Evolutionary conservation across 371 early-diverging fungal species (phyloP), one percentile per base, ranked within the genome.

Genomic region (Apophysomyces ossiformis): DNA sequence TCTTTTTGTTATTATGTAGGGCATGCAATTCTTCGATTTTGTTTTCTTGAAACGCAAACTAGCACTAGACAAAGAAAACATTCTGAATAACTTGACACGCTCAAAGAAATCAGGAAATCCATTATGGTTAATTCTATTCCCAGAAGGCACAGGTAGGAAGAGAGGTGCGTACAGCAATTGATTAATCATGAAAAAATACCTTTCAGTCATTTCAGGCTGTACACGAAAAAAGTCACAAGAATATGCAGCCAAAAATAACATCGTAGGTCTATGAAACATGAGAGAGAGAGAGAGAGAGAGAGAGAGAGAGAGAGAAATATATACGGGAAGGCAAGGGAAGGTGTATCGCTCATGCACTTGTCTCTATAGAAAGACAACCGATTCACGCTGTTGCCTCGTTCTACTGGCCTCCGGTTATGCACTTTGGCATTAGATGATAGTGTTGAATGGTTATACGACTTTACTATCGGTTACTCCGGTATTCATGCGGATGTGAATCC

Each of bases 111-210:
- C 58, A 63, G 69, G 67, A 57, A 72, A 83, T n/a, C 92, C 91
- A 13, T 73, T 89, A 41, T 95, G 95, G 95, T 82, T 95, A 35
- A 78, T 95, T 13, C 75, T 96, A 13, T 96, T 94, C 73, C 96
- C 96, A 0, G 96, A 96, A 74, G 96, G 96, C 61, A 95, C 95
- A 15, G 75, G 75, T 71, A 68, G 37, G 44, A 16, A 26, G 32
- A 35, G 37, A 35, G 8, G 37, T 26, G 32, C 4, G 3, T 26
- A 26, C 7, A 45, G 16, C 8, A 7, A 45, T n/a, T 45, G 46
- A 18, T 13, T 45, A 45, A 13, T n/a, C 8, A 45, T 13, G 46
- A 18, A 7, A 18, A 7, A 45, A 7, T 63, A 54, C 43, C 4
- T 37, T 38, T 16, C 47, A 75, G 80, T 86, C 11, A 70, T 85